Percentiles rank a stretch among this genome's conserved stretches.
phyloP scores from a whole-genome alignment of 768 basidiomycete genomes.

The Boletus subparvulus region DNA sequence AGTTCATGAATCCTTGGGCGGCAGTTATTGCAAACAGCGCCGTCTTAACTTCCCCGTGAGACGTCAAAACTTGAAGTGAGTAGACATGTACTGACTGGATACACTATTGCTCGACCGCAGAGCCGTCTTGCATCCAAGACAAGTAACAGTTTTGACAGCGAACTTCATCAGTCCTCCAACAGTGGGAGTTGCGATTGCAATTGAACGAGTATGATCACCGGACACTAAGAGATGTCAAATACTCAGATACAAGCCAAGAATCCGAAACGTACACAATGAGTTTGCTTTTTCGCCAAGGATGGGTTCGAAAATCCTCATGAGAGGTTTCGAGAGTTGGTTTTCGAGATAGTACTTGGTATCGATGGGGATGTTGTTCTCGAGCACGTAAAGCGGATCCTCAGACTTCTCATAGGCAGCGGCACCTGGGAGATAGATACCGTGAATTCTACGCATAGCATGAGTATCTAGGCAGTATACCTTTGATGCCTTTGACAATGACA shows the following conservation, averaged over 20 bases:
- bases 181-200: slow-evolving; percentile 95
- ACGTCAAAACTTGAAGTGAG: not conserved
- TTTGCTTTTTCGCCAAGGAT: slow-evolving; percentile 91
- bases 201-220: slow-evolving; percentile 93
- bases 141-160: slow-evolving; percentile 92
- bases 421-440: slow-evolving; percentile 42
- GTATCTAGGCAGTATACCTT: slow-evolving; percentile 51
- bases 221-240: slow-evolving; percentile 56
- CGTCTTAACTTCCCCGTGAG: slow-evolving; percentile 48
- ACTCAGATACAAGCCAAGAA: not conserved
- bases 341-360: slow-evolving; percentile 98
- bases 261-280: slow-evolving; percentile 62
- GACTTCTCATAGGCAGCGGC: slow-evolving; percentile 99
- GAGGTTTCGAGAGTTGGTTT: slow-evolving; percentile 94
- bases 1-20: slow-evolving; percentile 81
- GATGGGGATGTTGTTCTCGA: slow-evolving; percentile 97
- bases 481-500: slow-evolving; percentile 95
- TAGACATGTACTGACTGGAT: slow-evolving; percentile 45
- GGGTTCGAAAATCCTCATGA: slow-evolving; percentile 97
- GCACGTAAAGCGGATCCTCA: slow-evolving; percentile 94
- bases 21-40: slow-evolving; percentile 95
- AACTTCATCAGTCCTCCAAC: slow-evolving; percentile 99
- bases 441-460: not conserved
- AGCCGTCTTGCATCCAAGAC: slow-evolving; percentile 93
- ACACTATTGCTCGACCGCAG: slow-evolving; percentile 75